Conservation (phyloP, 768 basidiomycete genomes). For the Cubamyces lactineus region DNA sequence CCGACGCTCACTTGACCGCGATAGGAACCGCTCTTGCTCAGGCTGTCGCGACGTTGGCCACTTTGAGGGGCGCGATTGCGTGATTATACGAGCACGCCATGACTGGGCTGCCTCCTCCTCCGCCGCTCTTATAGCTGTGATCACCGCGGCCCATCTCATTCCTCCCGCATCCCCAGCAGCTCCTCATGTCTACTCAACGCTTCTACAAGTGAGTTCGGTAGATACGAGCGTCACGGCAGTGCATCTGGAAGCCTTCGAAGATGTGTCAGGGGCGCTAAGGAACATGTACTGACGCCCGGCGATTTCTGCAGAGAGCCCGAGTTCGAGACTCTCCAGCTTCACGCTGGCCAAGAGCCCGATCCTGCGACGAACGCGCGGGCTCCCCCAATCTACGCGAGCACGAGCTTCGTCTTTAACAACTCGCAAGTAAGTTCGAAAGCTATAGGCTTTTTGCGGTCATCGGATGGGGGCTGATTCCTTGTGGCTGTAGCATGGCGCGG, state of each 20-base stretch:
- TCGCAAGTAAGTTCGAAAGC: slow-evolving; percentile 47
- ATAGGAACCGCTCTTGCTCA: not conserved
- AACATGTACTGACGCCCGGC: not conserved
- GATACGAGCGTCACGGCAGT: not conserved
- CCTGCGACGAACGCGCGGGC: slow-evolving; percentile 73
- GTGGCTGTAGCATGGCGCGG: slow-evolving; percentile 60
- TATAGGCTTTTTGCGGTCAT: not conserved
- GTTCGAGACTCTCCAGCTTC: slow-evolving; percentile 81
- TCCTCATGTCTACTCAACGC: slow-evolving; percentile 17
- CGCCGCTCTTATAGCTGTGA: not conserved
- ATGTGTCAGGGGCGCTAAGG: not conserved
- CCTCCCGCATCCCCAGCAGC: not conserved
- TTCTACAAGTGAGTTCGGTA: slow-evolving; percentile 15
- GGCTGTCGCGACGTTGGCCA: slow-evolving; percentile 13
- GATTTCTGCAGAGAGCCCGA: slow-evolving; percentile 50
- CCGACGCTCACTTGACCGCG: slow-evolving; percentile 6
- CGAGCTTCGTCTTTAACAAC: slow-evolving; percentile 75
- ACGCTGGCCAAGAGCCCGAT: slow-evolving; percentile 73
- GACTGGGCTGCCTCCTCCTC: not conserved
- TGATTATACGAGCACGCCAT: slow-evolving; percentile 20
- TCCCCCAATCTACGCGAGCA: slow-evolving; percentile 75
- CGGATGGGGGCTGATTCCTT: not conserved
- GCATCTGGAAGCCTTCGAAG: not conserved
- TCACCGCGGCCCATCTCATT: not conserved
- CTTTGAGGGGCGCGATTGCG: slow-evolving; percentile 8